These are phyloP conservation scores for Populus trichocarpa DNA, from an alignment of 441 rosid genomes.

Conservation along the genomic window DNA sequence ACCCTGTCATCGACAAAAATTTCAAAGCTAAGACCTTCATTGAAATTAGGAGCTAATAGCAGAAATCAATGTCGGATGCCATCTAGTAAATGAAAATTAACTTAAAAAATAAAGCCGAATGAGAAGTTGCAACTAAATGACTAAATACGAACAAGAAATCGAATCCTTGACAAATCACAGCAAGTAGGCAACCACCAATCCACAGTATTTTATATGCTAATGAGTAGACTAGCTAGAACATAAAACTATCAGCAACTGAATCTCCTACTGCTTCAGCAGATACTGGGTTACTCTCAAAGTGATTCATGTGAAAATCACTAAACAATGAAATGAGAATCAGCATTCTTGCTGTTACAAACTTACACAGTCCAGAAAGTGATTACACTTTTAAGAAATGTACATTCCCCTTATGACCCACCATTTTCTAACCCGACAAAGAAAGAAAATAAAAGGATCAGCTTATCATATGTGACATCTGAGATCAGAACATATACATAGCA, in stretches of 20 bases:
- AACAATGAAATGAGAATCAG: too few species aligned
- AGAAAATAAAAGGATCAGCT: neutral
- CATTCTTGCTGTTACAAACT: too few species aligned
- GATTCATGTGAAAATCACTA: neutral
- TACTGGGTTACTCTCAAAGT: neutral
- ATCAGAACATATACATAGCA: slow-evolving; percentile 6
- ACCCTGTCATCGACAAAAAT: slow-evolving; percentile 53
- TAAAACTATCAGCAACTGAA: neutral
- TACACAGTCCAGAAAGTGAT: too few species aligned
- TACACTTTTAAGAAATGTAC: neutral
- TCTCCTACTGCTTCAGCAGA: neutral
- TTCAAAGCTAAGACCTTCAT: neutral
- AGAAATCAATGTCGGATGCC: neutral
- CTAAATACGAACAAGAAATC: neutral
- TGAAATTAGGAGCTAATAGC: neutral
- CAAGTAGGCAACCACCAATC: neutral
- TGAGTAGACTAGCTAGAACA: neutral
- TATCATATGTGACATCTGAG: neutral
- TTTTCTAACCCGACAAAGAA: neutral
- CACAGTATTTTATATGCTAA: neutral
- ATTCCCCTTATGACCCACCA: neutral
- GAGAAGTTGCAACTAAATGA: neutral
- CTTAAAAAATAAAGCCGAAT: neutral
- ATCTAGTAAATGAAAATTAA: neutral
- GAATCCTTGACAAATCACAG: neutral